Conservation (phyloP, 2,329 filamentous ascomycete species). For the Monilinia aucupariae region DNA sequence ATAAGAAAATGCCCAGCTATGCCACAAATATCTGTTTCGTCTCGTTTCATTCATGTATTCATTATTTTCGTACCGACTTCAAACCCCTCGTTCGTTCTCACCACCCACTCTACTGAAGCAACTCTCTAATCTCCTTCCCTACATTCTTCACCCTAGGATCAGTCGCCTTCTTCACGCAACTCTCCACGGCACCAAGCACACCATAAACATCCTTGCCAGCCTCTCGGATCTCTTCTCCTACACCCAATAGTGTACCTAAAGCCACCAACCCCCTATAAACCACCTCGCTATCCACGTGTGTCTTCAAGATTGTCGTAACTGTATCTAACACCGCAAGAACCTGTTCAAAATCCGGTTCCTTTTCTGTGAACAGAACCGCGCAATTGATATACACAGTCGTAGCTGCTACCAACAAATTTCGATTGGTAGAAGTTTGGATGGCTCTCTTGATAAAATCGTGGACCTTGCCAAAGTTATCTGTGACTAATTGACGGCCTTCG, state of each 20-base stretch:
- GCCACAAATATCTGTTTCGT: background rate
- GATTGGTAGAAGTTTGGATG: slow-evolving; percentile 62
- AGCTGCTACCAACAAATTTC: slow-evolving; percentile 76
- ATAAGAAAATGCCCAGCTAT: background rate
- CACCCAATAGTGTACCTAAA: slow-evolving; percentile 67
- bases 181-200: slow-evolving; percentile 43
- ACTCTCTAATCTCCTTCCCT: slow-evolving; percentile 48
- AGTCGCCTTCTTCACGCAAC: slow-evolving; percentile 47
- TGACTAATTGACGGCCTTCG: slow-evolving; percentile 61
- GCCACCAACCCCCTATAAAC: slow-evolving; percentile 78
- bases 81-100: background rate
- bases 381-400: slow-evolving; percentile 83
- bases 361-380: slow-evolving; percentile 60
- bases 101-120: slow-evolving; percentile 20
- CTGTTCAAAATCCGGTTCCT: slow-evolving; percentile 37
- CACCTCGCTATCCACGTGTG: slow-evolving; percentile 72
- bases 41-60: slow-evolving; percentile 1
- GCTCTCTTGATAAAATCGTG: slow-evolving; percentile 49
- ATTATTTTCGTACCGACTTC: background rate
- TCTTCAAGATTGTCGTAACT: slow-evolving; percentile 56
- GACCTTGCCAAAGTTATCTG: slow-evolving; percentile 50
- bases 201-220: slow-evolving; percentile 54
- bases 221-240: slow-evolving; percentile 50
- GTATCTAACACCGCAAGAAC: slow-evolving; percentile 49
- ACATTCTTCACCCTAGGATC: slow-evolving; percentile 57